Conservation (phyloP, 371 early-diverging fungal genomes). For the Saksenaea oblongispora region DNA sequence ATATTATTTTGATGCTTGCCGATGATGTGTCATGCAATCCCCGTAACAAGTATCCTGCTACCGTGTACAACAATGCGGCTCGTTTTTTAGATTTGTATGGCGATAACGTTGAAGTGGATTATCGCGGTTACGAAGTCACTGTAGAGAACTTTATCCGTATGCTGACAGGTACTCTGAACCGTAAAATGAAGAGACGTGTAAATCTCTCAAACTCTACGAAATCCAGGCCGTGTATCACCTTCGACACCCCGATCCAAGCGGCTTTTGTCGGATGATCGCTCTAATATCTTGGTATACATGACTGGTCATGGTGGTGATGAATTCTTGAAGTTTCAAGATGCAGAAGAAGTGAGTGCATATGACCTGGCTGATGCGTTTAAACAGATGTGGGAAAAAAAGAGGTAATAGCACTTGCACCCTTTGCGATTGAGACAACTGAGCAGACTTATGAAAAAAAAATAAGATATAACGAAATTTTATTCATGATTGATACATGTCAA, state of each 20-base stretch:
- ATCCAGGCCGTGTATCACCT: constrained; percentile 66
- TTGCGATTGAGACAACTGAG: background rate
- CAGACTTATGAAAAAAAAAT: constrained; percentile 7
- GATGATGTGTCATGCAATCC: constrained; percentile 98
- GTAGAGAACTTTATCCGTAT: constrained; percentile 96
- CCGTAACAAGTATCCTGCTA: constrained; percentile 89
- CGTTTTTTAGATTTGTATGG: constrained; percentile 88
- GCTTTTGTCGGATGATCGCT: constrained; percentile 89
- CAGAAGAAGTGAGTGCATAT: constrained; percentile 91
- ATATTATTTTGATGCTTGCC: constrained; percentile 97
- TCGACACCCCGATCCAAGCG: constrained; percentile 90
- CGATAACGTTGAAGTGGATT: constrained; percentile 95
- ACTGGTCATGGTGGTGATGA: constrained; percentile 98
- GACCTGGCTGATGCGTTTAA: constrained; percentile 95
- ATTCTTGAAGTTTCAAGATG: constrained; percentile 97
- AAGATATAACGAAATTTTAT: constrained; percentile 93
- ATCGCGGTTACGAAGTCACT: constrained; percentile 97
- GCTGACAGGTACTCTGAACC: constrained; percentile 69
- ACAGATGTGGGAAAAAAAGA: constrained; percentile 94
- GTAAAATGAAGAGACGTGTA: background rate
- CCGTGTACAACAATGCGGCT: constrained; percentile 89
- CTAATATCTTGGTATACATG: constrained; percentile 94
- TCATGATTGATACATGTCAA: constrained; percentile 98
- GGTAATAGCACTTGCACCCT: constrained; percentile 34
- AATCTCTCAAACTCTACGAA: no score